A percentile compares a stretch with the other conserved stretches of the same genome.
phyloP scores from a whole-genome alignment of 129 eudicot genomes.

The Chrysanthemum seticuspe region DNA sequence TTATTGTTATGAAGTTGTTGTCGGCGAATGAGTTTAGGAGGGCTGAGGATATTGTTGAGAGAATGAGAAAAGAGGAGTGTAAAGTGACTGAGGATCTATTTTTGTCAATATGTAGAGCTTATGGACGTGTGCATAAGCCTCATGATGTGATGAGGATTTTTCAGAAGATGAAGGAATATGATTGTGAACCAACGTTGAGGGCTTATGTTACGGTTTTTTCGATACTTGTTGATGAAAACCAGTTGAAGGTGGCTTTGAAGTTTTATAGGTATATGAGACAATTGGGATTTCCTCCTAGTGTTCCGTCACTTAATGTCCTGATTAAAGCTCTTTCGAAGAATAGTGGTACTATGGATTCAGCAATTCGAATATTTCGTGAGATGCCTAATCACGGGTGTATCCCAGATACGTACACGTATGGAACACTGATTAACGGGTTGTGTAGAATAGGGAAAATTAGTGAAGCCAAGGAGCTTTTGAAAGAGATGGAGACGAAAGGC shows the following conservation, averaged over 20 bases:
- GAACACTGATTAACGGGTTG: conserved; percentile 78
- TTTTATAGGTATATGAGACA: conserved; percentile 76
- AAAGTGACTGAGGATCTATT: conserved; percentile 60
- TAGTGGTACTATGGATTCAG: conserved; percentile 62
- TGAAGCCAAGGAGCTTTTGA: conserved; percentile 72
- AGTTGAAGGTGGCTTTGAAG: conserved; percentile 57
- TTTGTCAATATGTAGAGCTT: conserved; percentile 61
- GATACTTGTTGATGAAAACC: conserved; percentile 81
- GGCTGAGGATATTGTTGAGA: conserved; percentile 66
- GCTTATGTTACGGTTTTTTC: conserved; percentile 67
- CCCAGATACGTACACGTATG: conserved; percentile 86
- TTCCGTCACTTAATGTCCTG: conserved; percentile 77
- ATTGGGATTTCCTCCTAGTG: conserved; percentile 62
- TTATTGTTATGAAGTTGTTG: conserved; percentile 60
- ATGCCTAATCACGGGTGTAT: conserved; percentile 75
- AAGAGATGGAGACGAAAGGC: conserved; percentile 65
- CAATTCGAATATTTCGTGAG: conserved; percentile 68
- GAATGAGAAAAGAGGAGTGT: conserved; percentile 77
- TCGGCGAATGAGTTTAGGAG: conserved; percentile 61
- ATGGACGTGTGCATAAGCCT: conserved; percentile 88
- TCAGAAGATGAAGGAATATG: conserved; percentile 62
- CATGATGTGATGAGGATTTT: conserved; percentile 69
- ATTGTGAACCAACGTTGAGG: conserved; percentile 49
- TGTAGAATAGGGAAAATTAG: conserved; percentile 44
- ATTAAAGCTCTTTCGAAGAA: conserved; percentile 84